Percentiles rank a stretch among this genome's conserved stretches.
Conservation (phyloP, 306 rosid genomes). For the Malus domestica region DNA sequence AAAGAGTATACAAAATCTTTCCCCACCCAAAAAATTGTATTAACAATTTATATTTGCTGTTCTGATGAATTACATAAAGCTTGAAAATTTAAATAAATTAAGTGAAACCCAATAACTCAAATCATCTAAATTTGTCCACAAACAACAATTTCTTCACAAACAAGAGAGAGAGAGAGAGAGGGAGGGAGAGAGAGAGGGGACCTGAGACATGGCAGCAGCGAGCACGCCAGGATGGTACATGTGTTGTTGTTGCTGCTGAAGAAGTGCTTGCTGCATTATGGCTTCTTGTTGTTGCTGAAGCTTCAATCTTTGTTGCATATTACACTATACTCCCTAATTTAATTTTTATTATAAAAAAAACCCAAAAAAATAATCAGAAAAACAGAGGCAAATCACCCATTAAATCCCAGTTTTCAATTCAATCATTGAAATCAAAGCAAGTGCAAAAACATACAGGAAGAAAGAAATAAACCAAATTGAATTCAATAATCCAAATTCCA, state of each 20-base stretch:
- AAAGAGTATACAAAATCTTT: neutral
- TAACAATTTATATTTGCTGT: neutral
- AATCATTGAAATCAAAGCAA: neutral
- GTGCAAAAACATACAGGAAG: neutral
- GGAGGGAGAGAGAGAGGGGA: neutral
- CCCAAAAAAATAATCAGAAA: neutral
- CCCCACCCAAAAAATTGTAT: neutral
- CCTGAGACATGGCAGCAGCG: conserved; percentile 76
- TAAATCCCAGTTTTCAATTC: conserved; percentile 15
- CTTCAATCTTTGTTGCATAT: conserved; percentile 66
- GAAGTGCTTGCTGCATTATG: conserved; percentile 69
- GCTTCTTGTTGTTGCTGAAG: conserved; percentile 46
- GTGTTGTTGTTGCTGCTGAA: conserved; percentile 67
- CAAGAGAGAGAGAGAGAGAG: neutral
- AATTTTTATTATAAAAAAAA: neutral
- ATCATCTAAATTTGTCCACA: neutral
- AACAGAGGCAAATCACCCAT: conserved; percentile 10
- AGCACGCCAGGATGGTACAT: conserved; percentile 73
- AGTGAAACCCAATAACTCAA: neutral
- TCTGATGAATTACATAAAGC: neutral
- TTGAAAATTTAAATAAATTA: neutral
- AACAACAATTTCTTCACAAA: neutral
- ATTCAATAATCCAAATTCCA: neutral
- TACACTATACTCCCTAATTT: conserved; percentile 12
- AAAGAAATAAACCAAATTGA: neutral